Base-by-base conservation (phyloP, 2,329 filamentous ascomycete genomes). In the Colletotrichum tamarilloi region DNA sequence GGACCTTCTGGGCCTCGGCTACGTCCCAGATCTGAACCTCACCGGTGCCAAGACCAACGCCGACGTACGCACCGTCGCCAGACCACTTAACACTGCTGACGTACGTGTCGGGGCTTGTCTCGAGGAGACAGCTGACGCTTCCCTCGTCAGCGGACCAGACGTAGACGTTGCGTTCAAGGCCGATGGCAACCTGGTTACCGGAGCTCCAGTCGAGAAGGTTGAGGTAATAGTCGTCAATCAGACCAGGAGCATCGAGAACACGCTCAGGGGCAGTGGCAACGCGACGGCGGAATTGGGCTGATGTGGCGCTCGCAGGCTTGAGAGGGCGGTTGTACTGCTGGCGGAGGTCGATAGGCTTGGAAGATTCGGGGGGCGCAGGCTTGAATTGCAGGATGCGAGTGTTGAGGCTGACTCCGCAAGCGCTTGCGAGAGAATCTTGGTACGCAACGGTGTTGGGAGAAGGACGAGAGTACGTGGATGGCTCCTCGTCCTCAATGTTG, bases 11-110 rank as follows among this genome's bases (percentile, higher is more conserved):
- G 75, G 93, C 92, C 84, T 99, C 97, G 79, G 97, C 94, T 32
- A 98, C 96, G 79, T 98, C 97, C 96, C 97, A 99, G 85, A 99
- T 99, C 86, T 99, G 97, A 49, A 99, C 95, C 84, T 99, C 97
- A 73, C 97, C 97, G 49, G 95, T 95, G 74, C 95, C 96, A 63
- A 99, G 93, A 74, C 97, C 97, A 77, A 98, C 95, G 76, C 95
- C 93, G 76, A 99, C 95, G 81, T 99, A 98, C 38, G 96, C 95
- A 73, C 97, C 97, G 80, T 99, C 97, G 63, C 94, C 95, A 75
- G 95, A 98, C 97, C 97, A 99, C 87, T 98, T 98, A 80, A 99
- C 96, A 77, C 95, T 98, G 86, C 95, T 97, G 80, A 99, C 92
- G 82, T 99, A 98, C 24, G 96, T 98, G 82, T 99, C 97, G 24